These are phyloP conservation scores for Fraxinus excelsior DNA, from an alignment of 257 asterid genomes.

Conservation along the genomic window DNA sequence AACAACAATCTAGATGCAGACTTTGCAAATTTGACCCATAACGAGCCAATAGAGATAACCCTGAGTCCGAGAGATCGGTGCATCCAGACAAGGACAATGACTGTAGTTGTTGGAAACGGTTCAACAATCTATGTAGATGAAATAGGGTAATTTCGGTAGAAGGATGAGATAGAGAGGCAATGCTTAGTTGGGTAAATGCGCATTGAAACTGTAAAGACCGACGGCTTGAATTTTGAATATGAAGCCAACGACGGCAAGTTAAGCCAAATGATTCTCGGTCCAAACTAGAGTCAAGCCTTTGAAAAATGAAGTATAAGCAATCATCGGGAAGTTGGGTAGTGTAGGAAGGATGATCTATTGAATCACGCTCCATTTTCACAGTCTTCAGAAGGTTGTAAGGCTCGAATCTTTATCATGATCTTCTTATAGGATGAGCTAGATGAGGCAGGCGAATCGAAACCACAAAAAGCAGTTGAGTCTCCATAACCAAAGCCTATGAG, in stretches of 20 bases:
- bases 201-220: conserved; percentile 62
- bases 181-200: conserved; percentile 41
- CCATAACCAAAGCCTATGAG: conserved; percentile 69
- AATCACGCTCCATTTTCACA: conserved; percentile 22
- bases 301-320: conserved; percentile 54
- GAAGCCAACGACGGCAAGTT: conserved; percentile 71
- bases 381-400: conserved; percentile 61
- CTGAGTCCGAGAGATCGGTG: conserved; percentile 65
- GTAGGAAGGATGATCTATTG: conserved; percentile 26
- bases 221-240: conserved; percentile 61
- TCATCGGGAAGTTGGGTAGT: conserved; percentile 59
- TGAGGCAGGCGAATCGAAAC: conserved; percentile 63
- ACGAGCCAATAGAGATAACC: conserved; percentile 39
- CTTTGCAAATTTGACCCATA: conserved; percentile 47
- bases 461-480: conserved; percentile 62
- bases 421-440: conserved; percentile 60
- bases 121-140: conserved; percentile 49
- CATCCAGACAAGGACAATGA: conserved; percentile 67
- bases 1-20: conserved; percentile 64
- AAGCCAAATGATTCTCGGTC: conserved; percentile 72
- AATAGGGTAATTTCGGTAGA: conserved; percentile 33
- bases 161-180: conserved; percentile 41
- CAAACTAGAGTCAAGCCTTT: conserved; percentile 44
- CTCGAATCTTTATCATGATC: conserved; percentile 59
- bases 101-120: conserved; percentile 52